phyloP scores from a whole-genome alignment of 2,329 filamentous ascomycete species.

The Waltergamsia citrina region DNA sequence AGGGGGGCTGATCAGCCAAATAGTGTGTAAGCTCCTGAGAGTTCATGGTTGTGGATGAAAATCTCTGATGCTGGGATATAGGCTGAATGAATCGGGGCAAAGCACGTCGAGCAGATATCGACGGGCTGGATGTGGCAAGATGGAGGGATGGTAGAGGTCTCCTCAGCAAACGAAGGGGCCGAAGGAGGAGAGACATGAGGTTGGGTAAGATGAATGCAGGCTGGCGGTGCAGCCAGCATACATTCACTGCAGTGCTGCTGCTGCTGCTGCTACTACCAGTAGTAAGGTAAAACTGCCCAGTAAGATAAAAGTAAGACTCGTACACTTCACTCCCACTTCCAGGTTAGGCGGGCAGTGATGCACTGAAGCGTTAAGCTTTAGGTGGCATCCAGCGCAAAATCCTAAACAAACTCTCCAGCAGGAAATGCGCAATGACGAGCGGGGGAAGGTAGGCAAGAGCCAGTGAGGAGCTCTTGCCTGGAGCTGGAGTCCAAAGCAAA shows the following conservation, averaged over 20 bases:
- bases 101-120: conserved; percentile 10
- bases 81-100: conserved; percentile 7
- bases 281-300: too few species aligned
- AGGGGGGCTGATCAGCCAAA: conserved; percentile 82
- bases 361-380: too few species aligned
- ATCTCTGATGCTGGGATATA: conserved; percentile 13
- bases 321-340: too few species aligned
- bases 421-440: too few species aligned
- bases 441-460: too few species aligned
- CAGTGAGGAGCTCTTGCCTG: too few species aligned
- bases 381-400: too few species aligned
- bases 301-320: too few species aligned
- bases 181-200: conserved; percentile 23
- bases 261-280: neutral
- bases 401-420: too few species aligned
- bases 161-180: conserved; percentile 19
- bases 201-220: conserved; percentile 8
- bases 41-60: conserved; percentile 39
- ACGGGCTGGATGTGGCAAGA: conserved; percentile 16
- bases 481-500: too few species aligned
- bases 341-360: too few species aligned
- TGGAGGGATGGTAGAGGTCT: conserved; percentile 21
- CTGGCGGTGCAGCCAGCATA: conserved; percentile 3
- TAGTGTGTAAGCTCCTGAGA: conserved; percentile 62
- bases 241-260: conserved; percentile 8